These are phyloP conservation scores for Shiraia bambusicola DNA, from an alignment of 2,329 filamentous ascomycete species.

Conservation along the genomic window DNA sequence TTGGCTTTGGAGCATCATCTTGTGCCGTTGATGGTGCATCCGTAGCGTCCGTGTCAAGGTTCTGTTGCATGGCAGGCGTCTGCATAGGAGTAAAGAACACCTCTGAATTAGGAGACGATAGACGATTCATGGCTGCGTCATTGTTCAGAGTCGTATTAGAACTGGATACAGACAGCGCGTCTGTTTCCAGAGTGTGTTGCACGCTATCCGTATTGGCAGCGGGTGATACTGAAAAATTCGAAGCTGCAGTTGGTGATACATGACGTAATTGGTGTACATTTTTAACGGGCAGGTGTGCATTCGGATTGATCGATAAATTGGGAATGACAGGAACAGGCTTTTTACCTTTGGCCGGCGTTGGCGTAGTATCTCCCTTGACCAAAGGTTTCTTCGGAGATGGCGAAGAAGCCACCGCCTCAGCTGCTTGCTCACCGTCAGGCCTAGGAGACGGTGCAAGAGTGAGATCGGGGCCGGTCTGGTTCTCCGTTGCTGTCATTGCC, in stretches of 20 bases:
- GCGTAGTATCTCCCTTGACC: neutral
- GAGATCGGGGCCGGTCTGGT: neutral
- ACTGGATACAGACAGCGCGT: conserved; percentile 4
- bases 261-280: neutral
- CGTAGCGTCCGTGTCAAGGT: neutral
- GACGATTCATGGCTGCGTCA: neutral
- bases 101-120: neutral
- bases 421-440: neutral
- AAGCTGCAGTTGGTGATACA: neutral
- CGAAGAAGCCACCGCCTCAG: neutral
- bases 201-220: neutral
- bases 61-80: neutral
- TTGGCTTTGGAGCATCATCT: conserved; percentile 9
- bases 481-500: conserved; percentile 2
- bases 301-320: neutral
- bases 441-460: conserved; percentile 11
- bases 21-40: neutral
- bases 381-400: neutral
- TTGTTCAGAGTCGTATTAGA: conserved; percentile 8
- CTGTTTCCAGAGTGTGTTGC: neutral
- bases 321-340: conserved; percentile 2
- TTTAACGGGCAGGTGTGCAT: conserved; percentile 4
- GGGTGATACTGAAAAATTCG: neutral
- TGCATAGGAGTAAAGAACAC: conserved; percentile 4
- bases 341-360: conserved; percentile 8